Evolutionary conservation across 1,139 yeast genomes (phyloP), one percentile per base, ranked within the genome.

Genomic region (Sugiyamaella grinbergsii): DNA sequence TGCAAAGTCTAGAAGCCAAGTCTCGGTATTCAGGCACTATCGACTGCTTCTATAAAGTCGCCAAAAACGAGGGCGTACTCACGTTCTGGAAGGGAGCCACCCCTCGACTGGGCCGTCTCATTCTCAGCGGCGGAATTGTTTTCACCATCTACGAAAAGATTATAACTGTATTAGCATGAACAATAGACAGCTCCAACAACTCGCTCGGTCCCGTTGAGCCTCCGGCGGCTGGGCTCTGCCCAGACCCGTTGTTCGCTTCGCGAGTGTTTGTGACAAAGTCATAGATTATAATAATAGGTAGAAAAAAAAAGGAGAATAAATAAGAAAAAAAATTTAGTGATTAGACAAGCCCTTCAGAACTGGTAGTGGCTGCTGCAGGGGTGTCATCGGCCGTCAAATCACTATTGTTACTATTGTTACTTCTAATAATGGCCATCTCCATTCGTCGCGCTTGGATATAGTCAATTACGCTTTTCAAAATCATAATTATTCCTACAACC

Each of bases 1-100:
- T 93, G 97, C 98, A 93, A 73, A 86, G 96, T 24, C 76, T 93
- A 59, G 94, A 88, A 33, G 88, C 97, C 3, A 78, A 79, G 52
- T 77, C 79, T 58, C 70, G 77, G 62, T 93, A 93, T 71, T 68
- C 77, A 4, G 81, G 91, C 39, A 91, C 98, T 0, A 23, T 85
- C 42, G 80, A 91, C 70, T 93, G 98, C 70, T 91, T 93, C 62
- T 79, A 72, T 29, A 82, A 79, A 58, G 84, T 93, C 50, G 86
- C 86, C 69, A 84, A 75, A 65, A 85, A 91, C 51, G 98, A 93
- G 71, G 98, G 98, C n/a, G 70, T 90, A 57, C 73, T 81, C 63
- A 86, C 97, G 3, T 89, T 90, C 72, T 93, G 98, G 98, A 88
- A 88, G 71, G 98, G 98, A 54, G 96, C 98, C 37, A 91, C 98